phyloP scores from a whole-genome alignment of 805 yeast genomes.

The Ogataea kodamae region DNA sequence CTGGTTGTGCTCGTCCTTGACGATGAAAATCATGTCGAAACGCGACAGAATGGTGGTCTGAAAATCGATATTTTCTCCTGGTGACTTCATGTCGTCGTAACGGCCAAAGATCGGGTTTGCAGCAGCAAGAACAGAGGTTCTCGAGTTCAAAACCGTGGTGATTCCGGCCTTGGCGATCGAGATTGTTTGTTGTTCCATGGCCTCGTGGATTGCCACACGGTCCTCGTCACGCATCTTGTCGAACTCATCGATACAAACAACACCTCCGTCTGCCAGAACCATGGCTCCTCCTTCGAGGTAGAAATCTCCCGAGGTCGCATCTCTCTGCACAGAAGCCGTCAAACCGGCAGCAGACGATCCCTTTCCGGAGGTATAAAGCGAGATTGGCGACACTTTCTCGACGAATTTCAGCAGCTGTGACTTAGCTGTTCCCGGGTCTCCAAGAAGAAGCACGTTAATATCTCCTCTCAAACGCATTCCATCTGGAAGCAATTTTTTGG shows the following conservation, averaged over 20 bases:
- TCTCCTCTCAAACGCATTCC: slow-evolving; percentile 97
- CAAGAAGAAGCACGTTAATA: slow-evolving; percentile 84
- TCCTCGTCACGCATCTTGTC: slow-evolving; percentile 99
- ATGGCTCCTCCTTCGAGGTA: slow-evolving; percentile 99
- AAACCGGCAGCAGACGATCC: slow-evolving; percentile 99
- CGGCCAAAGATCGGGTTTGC: slow-evolving; percentile 97
- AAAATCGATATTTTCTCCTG: slow-evolving; percentile 97
- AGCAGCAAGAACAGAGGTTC: slow-evolving; percentile 96
- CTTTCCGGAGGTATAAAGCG: slow-evolving; percentile 96
- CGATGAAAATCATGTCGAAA: slow-evolving; percentile 97
- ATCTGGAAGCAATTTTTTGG: slow-evolving; percentile 88
- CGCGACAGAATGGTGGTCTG: slow-evolving; percentile 96
- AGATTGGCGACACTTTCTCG: slow-evolving; percentile 89
- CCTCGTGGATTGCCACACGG: slow-evolving; percentile 98
- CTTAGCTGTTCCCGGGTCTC: slow-evolving; percentile 99
- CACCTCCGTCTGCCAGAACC: slow-evolving; percentile 99
- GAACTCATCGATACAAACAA: slow-evolving; percentile 97
- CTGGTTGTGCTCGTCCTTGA: slow-evolving; percentile 91
- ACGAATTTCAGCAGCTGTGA: slow-evolving; percentile 94
- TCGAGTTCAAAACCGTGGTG: slow-evolving; percentile 90
- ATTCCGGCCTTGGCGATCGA: slow-evolving; percentile 99
- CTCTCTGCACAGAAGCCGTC: slow-evolving; percentile 96
- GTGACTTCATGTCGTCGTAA: slow-evolving; percentile 91
- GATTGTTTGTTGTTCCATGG: slow-evolving; percentile 99
- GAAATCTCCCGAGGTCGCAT: slow-evolving; percentile 81